phyloP scores from a whole-genome alignment of 2,329 filamentous ascomycete genomes.

The Canariomyces notabilis region DNA sequence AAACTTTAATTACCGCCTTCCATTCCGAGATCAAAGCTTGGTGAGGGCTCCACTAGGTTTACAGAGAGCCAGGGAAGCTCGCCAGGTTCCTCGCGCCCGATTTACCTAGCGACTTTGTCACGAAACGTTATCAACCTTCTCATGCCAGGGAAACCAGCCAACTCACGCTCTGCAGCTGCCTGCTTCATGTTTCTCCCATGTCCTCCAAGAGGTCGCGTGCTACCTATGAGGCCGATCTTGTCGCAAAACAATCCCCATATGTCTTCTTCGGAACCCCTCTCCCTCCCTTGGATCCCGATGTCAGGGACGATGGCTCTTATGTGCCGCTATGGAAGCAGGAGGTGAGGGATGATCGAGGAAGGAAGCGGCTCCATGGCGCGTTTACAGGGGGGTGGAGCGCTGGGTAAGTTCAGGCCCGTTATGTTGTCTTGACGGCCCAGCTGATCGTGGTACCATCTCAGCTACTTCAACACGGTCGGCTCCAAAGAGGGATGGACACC shows the following conservation, averaged over 20 bases:
- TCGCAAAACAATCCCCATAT: conserved; percentile 64
- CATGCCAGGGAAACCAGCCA: background rate
- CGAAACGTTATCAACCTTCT: no score
- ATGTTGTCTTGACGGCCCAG: background rate
- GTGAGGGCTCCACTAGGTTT: background rate
- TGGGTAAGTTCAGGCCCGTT: conserved; percentile 56
- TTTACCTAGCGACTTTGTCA: no score
- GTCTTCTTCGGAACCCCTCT: conserved; percentile 80
- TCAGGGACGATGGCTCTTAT: conserved; percentile 85
- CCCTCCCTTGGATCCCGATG: conserved; percentile 67
- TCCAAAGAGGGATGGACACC: conserved; percentile 98
- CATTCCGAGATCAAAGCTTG: background rate
- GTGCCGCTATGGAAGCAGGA: conserved; percentile 98
- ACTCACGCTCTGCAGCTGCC: background rate
- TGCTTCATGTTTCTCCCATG: conserved; percentile 48
- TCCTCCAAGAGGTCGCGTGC: conserved; percentile 74
- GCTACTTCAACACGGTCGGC: conserved; percentile 96
- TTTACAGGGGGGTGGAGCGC: conserved; percentile 97
- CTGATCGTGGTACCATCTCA: conserved; percentile 34
- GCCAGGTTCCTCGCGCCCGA: no score
- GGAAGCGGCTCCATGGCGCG: conserved; percentile 88
- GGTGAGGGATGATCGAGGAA: conserved; percentile 84
- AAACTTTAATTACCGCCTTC: conserved; percentile 12
- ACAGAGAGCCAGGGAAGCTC: background rate
- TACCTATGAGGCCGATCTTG: conserved; percentile 70